A percentile compares a stretch with the other conserved stretches of the same genome.
These are phyloP conservation scores for Colletotrichum higginsianum DNA, from an alignment of 2,329 filamentous ascomycete genomes.

Conservation along the genomic window DNA sequence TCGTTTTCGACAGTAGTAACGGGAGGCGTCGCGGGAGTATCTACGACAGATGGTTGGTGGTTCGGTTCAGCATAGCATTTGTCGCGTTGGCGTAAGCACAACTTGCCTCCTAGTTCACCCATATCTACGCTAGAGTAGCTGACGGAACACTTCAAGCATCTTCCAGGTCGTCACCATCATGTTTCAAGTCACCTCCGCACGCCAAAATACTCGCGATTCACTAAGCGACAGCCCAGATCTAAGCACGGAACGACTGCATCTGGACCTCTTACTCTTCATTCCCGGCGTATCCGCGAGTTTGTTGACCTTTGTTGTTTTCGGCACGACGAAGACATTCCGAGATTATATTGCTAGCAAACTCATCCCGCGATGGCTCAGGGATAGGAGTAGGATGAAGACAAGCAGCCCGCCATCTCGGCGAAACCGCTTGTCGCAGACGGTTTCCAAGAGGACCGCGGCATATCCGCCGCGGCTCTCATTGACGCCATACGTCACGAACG, in stretches of 20 bases:
- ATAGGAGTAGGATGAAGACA: neutral
- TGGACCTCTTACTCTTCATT: constrained; percentile 46
- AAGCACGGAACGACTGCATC: constrained; percentile 44
- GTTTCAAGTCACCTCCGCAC: constrained; percentile 53
- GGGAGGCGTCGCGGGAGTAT: constrained; percentile 49
- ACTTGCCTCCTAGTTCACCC: neutral
- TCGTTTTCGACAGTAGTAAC: constrained; percentile 29
- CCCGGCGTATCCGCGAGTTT: constrained; percentile 47
- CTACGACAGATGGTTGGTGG: constrained; percentile 62
- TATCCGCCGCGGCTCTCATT: constrained; percentile 29
- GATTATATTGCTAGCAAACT: constrained; percentile 44
- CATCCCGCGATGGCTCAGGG: constrained; percentile 38
- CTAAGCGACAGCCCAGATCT: constrained; percentile 52
- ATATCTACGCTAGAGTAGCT: neutral
- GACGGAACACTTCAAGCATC: constrained; percentile 43
- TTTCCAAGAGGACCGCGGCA: constrained; percentile 9
- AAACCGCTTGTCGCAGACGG: neutral
- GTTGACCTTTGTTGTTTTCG: constrained; percentile 47
- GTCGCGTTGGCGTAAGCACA: constrained; percentile 54
- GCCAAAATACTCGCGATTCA: constrained; percentile 50
- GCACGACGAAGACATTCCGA: constrained; percentile 47
- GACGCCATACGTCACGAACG: constrained; percentile 17
- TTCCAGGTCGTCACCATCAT: constrained; percentile 58
- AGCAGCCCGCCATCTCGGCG: constrained; percentile 5
- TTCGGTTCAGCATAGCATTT: constrained; percentile 62